A percentile compares a stretch with the other conserved stretches of the same genome.
These are phyloP conservation scores for Aureobasidium sp. DNA, from an alignment of 2,329 filamentous ascomycete species.

Conservation along the genomic window DNA sequence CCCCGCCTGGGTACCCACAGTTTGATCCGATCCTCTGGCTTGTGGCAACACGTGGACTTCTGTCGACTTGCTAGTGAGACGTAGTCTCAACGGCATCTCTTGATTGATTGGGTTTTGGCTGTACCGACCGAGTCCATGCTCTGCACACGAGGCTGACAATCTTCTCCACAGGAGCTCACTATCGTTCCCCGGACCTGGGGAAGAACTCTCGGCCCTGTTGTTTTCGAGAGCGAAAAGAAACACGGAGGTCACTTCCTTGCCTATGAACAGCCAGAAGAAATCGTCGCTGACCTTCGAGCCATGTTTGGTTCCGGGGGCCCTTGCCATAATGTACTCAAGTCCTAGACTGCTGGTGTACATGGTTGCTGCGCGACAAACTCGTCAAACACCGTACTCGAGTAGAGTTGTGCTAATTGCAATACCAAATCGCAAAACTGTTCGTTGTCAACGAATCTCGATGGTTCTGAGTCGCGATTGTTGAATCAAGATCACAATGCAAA, in stretches of 20 bases:
- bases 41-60: background rate
- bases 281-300: conserved; percentile 42
- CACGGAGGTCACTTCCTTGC: conserved; percentile 53
- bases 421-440: too few species aligned
- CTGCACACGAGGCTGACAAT: background rate
- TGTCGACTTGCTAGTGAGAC: background rate
- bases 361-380: too few species aligned
- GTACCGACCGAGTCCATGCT: background rate
- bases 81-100: background rate
- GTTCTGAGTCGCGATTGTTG: background rate
- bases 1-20: too few species aligned
- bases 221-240: conserved; percentile 44
- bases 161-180: conserved; percentile 37
- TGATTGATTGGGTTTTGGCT: background rate
- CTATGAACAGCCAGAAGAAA: conserved; percentile 43
- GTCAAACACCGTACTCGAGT: too few species aligned
- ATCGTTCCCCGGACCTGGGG: conserved; percentile 49
- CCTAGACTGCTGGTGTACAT: background rate
- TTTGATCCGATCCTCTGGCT: too few species aligned
- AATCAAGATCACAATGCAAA: background rate
- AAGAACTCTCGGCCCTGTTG: conserved; percentile 48
- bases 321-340: conserved; percentile 16
- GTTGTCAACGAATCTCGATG: too few species aligned
- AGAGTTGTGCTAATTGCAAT: background rate
- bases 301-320: conserved; percentile 46